These are phyloP conservation scores for Hebeloma cylindrosporum DNA, from an alignment of 768 basidiomycete species.

Conservation along the genomic window DNA sequence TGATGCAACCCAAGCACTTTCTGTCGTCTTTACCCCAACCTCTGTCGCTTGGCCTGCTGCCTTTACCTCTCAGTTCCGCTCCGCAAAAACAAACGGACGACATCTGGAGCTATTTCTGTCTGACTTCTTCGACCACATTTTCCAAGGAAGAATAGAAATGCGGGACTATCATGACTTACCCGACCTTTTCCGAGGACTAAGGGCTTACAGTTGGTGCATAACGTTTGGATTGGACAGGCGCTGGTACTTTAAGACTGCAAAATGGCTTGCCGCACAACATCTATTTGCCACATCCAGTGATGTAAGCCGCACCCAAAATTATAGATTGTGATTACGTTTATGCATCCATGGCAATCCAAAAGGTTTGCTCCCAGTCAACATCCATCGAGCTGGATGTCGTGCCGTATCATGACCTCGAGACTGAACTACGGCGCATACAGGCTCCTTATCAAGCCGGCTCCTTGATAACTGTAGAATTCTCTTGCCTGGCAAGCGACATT, in stretches of 20 bases:
- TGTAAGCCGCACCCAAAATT: too few species aligned
- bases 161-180: constrained; percentile 40
- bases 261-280: constrained; percentile 35
- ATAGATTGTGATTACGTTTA: background rate
- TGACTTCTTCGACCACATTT: constrained; percentile 37
- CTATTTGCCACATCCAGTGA: constrained; percentile 10
- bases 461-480: constrained; percentile 30
- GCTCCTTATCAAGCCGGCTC: constrained; percentile 17
- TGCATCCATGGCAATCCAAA: background rate
- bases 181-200: constrained; percentile 34
- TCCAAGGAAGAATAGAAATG: constrained; percentile 43
- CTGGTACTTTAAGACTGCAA: constrained; percentile 34
- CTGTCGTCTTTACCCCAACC: constrained; percentile 42
- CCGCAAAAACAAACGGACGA: constrained; percentile 22
- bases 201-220: constrained; percentile 40
- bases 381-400: constrained; percentile 19
- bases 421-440: constrained; percentile 24
- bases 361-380: background rate
- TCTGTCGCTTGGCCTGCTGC: constrained; percentile 44
- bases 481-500: constrained; percentile 37
- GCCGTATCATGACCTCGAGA: constrained; percentile 23
- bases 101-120: too few species aligned
- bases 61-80: constrained; percentile 31
- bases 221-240: constrained; percentile 29
- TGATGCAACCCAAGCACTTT: constrained; percentile 34